These are phyloP conservation scores for Plasmodium gaboni DNA, from an alignment of 169 alveolate genomes.

Conservation along the genomic window DNA sequence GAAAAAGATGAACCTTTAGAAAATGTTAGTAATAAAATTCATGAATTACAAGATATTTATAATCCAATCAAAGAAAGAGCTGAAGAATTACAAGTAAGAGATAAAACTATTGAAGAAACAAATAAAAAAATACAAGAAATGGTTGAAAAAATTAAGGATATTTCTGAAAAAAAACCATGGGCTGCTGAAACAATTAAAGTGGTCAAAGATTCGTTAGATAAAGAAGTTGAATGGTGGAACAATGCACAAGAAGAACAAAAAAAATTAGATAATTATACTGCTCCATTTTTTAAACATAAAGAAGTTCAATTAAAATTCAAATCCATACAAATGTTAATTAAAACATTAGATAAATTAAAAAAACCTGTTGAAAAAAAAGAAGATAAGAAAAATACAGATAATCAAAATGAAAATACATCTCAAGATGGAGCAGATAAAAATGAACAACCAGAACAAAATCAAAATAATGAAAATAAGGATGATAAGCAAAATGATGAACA, in stretches of 20 bases:
- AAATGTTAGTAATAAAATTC: conserved; percentile 58
- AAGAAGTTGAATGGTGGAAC: conserved; percentile 49
- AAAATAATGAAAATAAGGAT: conserved; percentile 26
- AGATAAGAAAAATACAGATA: not conserved
- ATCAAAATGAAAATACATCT: not conserved
- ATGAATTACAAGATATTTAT: conserved; percentile 63
- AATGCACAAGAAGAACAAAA: conserved; percentile 75
- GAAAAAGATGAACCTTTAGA: conserved; percentile 78
- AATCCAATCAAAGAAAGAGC: conserved; percentile 75
- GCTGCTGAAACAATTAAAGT: conserved; percentile 53
- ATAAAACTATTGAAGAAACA: conserved; percentile 37
- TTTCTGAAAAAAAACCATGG: conserved; percentile 69
- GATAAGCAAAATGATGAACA: conserved; percentile 9
- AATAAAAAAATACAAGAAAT: conserved; percentile 37
- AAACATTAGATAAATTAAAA: conserved; percentile 48
- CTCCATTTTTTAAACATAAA: conserved; percentile 71
- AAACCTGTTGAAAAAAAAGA: conserved; percentile 37
- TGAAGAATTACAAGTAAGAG: conserved; percentile 60
- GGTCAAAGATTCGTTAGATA: conserved; percentile 55
- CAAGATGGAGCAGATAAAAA: not conserved
- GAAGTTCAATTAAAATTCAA: conserved; percentile 56
- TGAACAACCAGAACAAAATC: conserved; percentile 26
- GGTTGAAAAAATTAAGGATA: conserved; percentile 31
- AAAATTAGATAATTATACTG: conserved; percentile 67
- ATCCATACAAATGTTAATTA: conserved; percentile 12